Percentiles rank a stretch among this genome's conserved stretches.
Conservation (phyloP, 208 protist genomes). For the Leishmania gerbilli region DNA sequence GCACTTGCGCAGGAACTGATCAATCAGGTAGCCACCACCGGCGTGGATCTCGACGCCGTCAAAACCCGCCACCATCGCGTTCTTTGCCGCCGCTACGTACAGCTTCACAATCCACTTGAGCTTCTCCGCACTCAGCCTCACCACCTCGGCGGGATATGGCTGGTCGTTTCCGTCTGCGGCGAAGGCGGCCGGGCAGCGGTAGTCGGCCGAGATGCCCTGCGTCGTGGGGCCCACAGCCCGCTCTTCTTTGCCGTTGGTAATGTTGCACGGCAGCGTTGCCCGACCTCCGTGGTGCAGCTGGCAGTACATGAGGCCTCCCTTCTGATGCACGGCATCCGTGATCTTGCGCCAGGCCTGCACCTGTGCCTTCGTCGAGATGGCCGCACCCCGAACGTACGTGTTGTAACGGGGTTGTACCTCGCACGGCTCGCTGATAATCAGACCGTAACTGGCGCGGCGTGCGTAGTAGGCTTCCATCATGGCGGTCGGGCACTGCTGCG, state of each 20-base stretch:
- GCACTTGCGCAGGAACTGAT: constrained; percentile 64
- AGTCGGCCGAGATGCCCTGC: constrained; percentile 12
- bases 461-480: constrained; percentile 53
- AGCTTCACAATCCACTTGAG: constrained; percentile 45
- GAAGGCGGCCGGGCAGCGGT: constrained; percentile 15
- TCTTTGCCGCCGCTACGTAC: constrained; percentile 58
- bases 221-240: constrained; percentile 13
- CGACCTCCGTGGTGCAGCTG: constrained; percentile 64
- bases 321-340: constrained; percentile 64
- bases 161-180: constrained; percentile 5
- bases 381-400: constrained; percentile 33
- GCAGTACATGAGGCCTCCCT: constrained; percentile 56
- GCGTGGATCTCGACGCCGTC: constrained; percentile 88
- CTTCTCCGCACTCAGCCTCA: constrained; percentile 29
- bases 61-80: constrained; percentile 71
- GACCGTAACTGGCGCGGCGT: constrained; percentile 51
- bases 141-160: constrained; percentile 15
- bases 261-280: constrained; percentile 30
- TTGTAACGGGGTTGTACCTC: constrained; percentile 41
- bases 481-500: constrained; percentile 37
- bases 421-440: constrained; percentile 68
- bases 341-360: constrained; percentile 58
- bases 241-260: constrained; percentile 4
- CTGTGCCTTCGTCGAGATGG: constrained; percentile 55
- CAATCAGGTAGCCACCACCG: constrained; percentile 81